phyloP scores from a whole-genome alignment of 192 early-diverging fungal genomes.

The Coemansia nantahalensis region DNA sequence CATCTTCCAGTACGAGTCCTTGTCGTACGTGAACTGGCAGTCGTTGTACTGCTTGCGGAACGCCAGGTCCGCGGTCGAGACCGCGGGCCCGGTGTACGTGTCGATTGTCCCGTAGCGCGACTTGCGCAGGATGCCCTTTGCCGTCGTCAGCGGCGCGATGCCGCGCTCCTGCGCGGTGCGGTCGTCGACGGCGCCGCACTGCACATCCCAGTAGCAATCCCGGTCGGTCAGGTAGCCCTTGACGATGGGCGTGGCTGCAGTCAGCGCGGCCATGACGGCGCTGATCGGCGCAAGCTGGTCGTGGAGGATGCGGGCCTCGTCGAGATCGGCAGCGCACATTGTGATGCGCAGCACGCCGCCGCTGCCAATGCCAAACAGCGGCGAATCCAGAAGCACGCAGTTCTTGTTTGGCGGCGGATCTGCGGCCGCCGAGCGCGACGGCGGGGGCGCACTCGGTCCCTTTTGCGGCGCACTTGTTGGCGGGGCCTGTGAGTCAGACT shows the following conservation, averaged over 20 bases:
- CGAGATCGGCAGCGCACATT: slow-evolving; percentile 91
- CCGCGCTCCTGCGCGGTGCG: slow-evolving; percentile 89
- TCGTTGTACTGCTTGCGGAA: slow-evolving; percentile 92
- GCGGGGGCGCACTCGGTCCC: neutral
- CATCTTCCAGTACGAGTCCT: slow-evolving; percentile 70
- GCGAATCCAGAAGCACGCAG: slow-evolving; percentile 93
- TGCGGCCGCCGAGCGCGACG: neutral
- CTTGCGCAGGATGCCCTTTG: slow-evolving; percentile 79
- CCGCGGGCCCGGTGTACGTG: slow-evolving; percentile 70
- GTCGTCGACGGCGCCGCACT: slow-evolving; percentile 88
- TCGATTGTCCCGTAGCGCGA: slow-evolving; percentile 95
- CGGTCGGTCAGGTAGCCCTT: slow-evolving; percentile 91
- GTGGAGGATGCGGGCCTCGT: slow-evolving; percentile 88
- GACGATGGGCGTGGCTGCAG: slow-evolving; percentile 89
- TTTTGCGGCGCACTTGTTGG: slow-evolving; percentile 1
- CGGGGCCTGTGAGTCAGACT: no score
- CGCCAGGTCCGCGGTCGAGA: slow-evolving; percentile 41
- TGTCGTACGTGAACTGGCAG: slow-evolving; percentile 74
- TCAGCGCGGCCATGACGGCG: slow-evolving; percentile 92
- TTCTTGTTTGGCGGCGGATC: slow-evolving; percentile 45
- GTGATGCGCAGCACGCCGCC: slow-evolving; percentile 91
- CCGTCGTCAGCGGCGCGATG: slow-evolving; percentile 67
- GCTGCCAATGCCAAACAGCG: slow-evolving; percentile 97
- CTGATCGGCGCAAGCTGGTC: slow-evolving; percentile 91
- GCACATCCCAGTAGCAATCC: slow-evolving; percentile 97